phyloP scores from a whole-genome alignment of 2,329 filamentous ascomycete species.

The Aurifilum marmelostoma region DNA sequence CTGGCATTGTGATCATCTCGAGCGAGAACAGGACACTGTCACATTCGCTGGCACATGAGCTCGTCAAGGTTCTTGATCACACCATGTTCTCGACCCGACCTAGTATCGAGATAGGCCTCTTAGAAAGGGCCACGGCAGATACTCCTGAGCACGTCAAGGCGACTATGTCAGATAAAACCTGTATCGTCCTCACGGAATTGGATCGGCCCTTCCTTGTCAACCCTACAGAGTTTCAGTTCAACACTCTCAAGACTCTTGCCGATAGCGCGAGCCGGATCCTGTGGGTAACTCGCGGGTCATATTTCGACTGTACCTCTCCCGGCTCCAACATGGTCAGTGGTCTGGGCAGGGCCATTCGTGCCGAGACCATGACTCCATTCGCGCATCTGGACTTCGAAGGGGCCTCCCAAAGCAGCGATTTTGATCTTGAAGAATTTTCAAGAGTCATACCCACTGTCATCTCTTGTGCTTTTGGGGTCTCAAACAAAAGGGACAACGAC shows the following conservation, averaged over 20 bases:
- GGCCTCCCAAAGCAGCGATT: background rate
- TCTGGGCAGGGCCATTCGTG: conserved; percentile 49
- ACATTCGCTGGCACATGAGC: background rate
- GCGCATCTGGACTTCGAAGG: conserved; percentile 51
- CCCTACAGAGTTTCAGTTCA: conserved; percentile 31
- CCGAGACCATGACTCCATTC: conserved; percentile 49
- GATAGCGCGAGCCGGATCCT: conserved; percentile 28
- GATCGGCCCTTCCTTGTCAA: conserved; percentile 35
- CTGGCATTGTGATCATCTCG: conserved; percentile 45
- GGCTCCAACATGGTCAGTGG: conserved; percentile 49
- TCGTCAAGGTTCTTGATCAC: background rate
- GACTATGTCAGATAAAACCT: conserved; percentile 29
- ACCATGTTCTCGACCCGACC: background rate
- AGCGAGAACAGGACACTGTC: conserved; percentile 33
- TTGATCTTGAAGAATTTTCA: conserved; percentile 30
- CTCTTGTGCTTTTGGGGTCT: conserved; percentile 41
- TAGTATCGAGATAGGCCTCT: background rate
- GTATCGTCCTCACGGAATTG: conserved; percentile 36
- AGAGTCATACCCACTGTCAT: conserved; percentile 37
- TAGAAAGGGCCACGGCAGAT: background rate
- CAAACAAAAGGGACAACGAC: conserved; percentile 40
- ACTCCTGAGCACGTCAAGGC: background rate
- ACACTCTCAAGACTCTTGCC: conserved; percentile 30
- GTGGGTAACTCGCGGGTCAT: conserved; percentile 33
- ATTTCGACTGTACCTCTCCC: conserved; percentile 28